These are phyloP conservation scores for Nectriaceae sp. DNA, from an alignment of 2,329 filamentous ascomycete species.

Conservation along the genomic window DNA sequence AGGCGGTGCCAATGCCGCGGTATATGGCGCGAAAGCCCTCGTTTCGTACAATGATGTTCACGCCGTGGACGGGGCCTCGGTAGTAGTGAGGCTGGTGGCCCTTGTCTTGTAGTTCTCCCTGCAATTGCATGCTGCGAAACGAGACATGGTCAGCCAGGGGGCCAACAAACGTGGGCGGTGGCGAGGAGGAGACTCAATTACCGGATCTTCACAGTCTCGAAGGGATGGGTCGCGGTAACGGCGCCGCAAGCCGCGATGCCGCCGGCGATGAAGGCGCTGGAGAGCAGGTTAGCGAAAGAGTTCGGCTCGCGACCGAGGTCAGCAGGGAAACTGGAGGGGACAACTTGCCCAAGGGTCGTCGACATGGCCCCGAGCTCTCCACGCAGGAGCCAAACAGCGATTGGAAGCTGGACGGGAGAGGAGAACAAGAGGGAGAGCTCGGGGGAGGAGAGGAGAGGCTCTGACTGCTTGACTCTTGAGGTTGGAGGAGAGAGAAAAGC, in stretches of 20 bases:
- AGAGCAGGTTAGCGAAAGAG: slow-evolving; percentile 17
- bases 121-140: slow-evolving; percentile 76
- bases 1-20: slow-evolving; percentile 87
- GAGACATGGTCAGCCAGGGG: slow-evolving; percentile 6
- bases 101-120: slow-evolving; percentile 91
- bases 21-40: slow-evolving; percentile 86
- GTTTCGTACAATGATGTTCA: slow-evolving; percentile 85
- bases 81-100: slow-evolving; percentile 86
- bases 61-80: slow-evolving; percentile 86
- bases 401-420: not conserved
- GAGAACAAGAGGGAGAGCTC: not conserved
- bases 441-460: not conserved
- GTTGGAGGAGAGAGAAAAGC: slow-evolving; percentile 1
- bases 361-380: slow-evolving; percentile 18
- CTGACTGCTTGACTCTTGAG: not conserved
- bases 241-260: slow-evolving; percentile 96
- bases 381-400: not conserved
- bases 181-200: slow-evolving; percentile 44
- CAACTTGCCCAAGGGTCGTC: slow-evolving; percentile 40
- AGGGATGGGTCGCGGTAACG: slow-evolving; percentile 95
- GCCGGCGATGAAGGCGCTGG: slow-evolving; percentile 87
- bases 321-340: not conserved
- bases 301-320: slow-evolving; percentile 12
- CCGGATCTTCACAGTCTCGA: slow-evolving; percentile 99
- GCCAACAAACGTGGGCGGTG: not conserved